Evolutionary conservation across 208 protist species (phyloP), one percentile per base, ranked within the genome.

Genomic region (Leishmania arabica): DNA sequence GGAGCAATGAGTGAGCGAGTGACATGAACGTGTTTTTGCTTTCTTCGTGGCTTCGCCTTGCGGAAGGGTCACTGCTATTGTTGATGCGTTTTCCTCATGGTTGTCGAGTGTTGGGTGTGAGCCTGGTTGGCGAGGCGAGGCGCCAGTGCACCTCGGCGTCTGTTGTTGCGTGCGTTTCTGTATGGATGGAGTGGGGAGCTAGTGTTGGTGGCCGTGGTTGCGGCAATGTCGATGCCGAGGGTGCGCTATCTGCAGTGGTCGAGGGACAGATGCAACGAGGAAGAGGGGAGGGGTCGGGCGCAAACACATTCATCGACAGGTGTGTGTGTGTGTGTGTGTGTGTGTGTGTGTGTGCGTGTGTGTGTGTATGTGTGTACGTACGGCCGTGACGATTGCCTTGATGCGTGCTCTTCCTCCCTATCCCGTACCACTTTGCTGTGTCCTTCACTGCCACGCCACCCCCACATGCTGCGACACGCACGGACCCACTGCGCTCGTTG

Each of bases 251-350:
- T 15, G 15, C 6, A 19, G 31, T 37, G 62, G 27, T 40, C 24
- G 62, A 24, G 31, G 15, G 15, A 66, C 21, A 15, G 31, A 66
- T 19, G 15, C 27, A 66, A 65, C 47, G 60, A 54, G 69, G 45
- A 79, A 68, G 40, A 15, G 62, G 19, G 66, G 60, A 72, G 72
- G 34, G 58, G 42, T 49, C 45, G 31, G 76, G 40, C 45, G 47
- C 42, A 77, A 82, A 71, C 17, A 78, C 54, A 73, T 73, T 54
- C 40, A 66, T 71, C 31, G 34, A 34, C 37, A 17, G 47, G 66
- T 77, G 49, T 69, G 54, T 54, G 9, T 1, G 13, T 53, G 34
- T 34, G 34, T n/a, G n/a, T n/a, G n/a, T n/a, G 49, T 19, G 49
- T 53, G 49, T 53, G 17, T 64, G 5, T 6, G 27, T 31, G 37